These are phyloP conservation scores for Alternaria viburni DNA, from an alignment of 2,329 filamentous ascomycete genomes.

Conservation along the genomic window DNA sequence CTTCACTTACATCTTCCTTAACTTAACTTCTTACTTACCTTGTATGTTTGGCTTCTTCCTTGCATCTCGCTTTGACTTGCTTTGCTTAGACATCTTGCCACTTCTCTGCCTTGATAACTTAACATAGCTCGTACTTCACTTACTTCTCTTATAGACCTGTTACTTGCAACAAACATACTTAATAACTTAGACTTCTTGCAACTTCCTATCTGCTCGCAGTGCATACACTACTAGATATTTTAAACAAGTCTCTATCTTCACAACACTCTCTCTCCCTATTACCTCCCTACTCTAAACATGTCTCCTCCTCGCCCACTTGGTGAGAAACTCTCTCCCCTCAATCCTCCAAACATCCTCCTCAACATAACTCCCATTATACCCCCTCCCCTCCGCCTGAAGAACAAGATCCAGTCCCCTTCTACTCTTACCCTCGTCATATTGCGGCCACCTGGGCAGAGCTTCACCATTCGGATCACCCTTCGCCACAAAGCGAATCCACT, in stretches of 20 bases:
- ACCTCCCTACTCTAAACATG: constrained; percentile 35
- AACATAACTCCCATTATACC: constrained; percentile 51
- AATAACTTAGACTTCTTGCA: background rate
- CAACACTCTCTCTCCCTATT: too few relatives aligned
- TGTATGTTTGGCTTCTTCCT: background rate
- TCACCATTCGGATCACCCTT: constrained; percentile 46
- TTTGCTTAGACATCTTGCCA: background rate
- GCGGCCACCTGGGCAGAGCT: constrained; percentile 49
- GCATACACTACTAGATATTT: too few relatives aligned
- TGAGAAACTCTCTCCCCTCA: constrained; percentile 51
- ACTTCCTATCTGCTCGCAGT: background rate
- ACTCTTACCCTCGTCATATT: constrained; percentile 45
- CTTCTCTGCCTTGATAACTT: background rate
- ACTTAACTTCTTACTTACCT: background rate
- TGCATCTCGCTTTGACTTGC: background rate
- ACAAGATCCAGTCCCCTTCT: constrained; percentile 53
- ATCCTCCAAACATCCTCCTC: constrained; percentile 53
- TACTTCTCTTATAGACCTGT: background rate
- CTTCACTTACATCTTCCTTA: background rate
- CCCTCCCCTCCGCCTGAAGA: constrained; percentile 51
- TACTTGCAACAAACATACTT: background rate
- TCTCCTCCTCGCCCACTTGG: constrained; percentile 45
- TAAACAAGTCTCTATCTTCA: background rate
- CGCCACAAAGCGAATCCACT: constrained; percentile 56
- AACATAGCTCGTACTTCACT: background rate